Evolutionary conservation across 768 basidiomycete species (phyloP), one percentile per base, ranked within the genome.

Genomic region (Amanita phalloides): DNA sequence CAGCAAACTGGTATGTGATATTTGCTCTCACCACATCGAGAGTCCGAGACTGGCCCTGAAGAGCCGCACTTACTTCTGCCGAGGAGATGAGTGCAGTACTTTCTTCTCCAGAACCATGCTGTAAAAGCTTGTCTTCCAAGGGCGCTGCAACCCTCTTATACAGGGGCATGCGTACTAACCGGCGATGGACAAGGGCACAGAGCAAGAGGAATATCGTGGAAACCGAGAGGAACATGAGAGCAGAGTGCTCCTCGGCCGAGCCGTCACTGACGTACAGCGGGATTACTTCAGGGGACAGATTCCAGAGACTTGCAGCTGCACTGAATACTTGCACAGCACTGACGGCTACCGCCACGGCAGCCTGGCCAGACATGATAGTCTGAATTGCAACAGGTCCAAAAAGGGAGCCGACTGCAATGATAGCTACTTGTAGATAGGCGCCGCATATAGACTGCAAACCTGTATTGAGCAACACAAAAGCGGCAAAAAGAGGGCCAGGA

Each of bases 331-430:
- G 90, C 0, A 90, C 82, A 1, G 72, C 69, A 48, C 89, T 90
- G 55, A 93, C 82, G 1, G 79, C 81, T 10, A 94, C 87, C 0
- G 83, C 92, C 1, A 92, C 79, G 0, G 86, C 88, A 0, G 86
- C 91, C 66, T 93, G 89, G 9, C 90, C 91, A 2, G 89, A 80
- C 73, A 93, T 78, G 62, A 87, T 71, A 23, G 79, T 71, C 62
- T 92, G 86, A 48, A 93, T 75, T 10, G 81, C 81, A 6, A 73
- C 64, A 2, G 81, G 75, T 0, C 91, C 92, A 57, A 91, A 87
- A 3, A 90, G 68, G 0, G 89, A 82, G 2, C 90, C 88, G n/a
- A 89, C 76, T 0, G 86, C 89, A 28, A 89, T 77, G 39, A 86
- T 74, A 9, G 90, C 76, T 0, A 82, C 86, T 57, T 86, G 87